Evolutionary conservation across 257 asterid genomes (phyloP).

Genomic region (Eustoma russellianum): DNA sequence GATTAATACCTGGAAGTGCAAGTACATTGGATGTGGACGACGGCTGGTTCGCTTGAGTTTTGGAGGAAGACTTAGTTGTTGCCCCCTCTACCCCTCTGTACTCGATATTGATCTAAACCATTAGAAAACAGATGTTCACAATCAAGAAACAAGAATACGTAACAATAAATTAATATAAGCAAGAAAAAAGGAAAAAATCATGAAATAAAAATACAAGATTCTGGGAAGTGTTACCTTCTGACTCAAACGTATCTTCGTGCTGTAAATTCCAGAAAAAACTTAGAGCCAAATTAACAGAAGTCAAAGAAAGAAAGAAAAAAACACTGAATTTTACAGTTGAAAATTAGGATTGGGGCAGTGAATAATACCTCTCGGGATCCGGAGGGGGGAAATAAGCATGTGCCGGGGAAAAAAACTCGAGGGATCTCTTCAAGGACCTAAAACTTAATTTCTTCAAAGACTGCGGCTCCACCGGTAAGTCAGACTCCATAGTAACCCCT

Average conservation of each 20-base stretch:
- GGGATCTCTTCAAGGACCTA: conserved; percentile 80
- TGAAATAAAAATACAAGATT: background rate
- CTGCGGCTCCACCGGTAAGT: conserved; percentile 25
- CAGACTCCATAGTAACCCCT: no score
- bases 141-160: background rate
- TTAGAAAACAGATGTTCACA: background rate
- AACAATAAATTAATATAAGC: background rate
- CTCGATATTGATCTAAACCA: conserved; percentile 55
- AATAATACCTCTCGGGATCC: conserved; percentile 60
- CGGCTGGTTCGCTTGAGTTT: conserved; percentile 33
- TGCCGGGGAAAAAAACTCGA: conserved; percentile 81
- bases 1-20: conserved; percentile 71
- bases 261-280: conserved; percentile 23
- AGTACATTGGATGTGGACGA: conserved; percentile 50
- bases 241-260: conserved; percentile 79
- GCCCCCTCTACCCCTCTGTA: conserved; percentile 38
- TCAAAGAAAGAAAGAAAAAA: background rate
- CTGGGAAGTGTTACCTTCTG: conserved; percentile 43
- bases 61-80: conserved; percentile 19
- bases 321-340: background rate
- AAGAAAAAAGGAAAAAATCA: conserved; percentile 2
- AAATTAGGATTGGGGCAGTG: conserved; percentile 3
- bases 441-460: conserved; percentile 80
- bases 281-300: no score
- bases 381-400: conserved; percentile 72